Base-by-base conservation (phyloP, 1,284 basidiomycete species). In the Cutaneotrichosporon mucoides region DNA sequence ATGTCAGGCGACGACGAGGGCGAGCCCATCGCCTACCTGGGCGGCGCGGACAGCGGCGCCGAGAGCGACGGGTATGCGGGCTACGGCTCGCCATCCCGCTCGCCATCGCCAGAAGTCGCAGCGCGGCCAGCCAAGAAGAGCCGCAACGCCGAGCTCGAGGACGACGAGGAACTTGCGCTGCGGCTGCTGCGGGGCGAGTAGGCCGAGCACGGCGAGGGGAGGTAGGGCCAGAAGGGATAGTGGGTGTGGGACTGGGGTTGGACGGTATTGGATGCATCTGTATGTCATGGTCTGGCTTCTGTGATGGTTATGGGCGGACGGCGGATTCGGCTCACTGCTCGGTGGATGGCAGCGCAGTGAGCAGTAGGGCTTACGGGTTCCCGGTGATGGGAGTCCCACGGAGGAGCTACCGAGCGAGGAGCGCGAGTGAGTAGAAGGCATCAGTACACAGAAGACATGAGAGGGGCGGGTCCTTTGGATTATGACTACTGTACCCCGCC, bases 81-180 rank as follows among this genome's bases (percentile, higher is more conserved):
- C 13, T 52, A 59, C 50, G 55, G 34, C 44, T 55, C 44, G 48
- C 12, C 38, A n/a, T 38, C 5, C 33, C 10, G 9, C 38, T 66
- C 65, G 9, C 49, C 48, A 10, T 60, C 63, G 40, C 61, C 63
- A 2, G 61, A 60, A 43, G 63, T 62, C 6, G 47, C 57, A 52
- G 44, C 56, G 4, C 49, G 46, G 5, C 56, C 41, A 16, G 53
- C 54, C 35, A 62, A 59, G 58, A 66, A 58, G 57, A 60, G 63
- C 65, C 45, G 54, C 4, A 37, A 38, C 15, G 60, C 61, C 51
- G 60, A 34, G 16, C 58, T 52, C 10, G 65, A 56, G 40, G 76
- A 77, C 61, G 75, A 78, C 59, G 76, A 77, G 57, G 75, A 69
- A 56, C 59, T 79, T 38, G 76, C 77, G 2, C 57, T 77, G 53